phyloP scores from a whole-genome alignment of 108 stramenopile species.

The Nitzschia sp. region DNA sequence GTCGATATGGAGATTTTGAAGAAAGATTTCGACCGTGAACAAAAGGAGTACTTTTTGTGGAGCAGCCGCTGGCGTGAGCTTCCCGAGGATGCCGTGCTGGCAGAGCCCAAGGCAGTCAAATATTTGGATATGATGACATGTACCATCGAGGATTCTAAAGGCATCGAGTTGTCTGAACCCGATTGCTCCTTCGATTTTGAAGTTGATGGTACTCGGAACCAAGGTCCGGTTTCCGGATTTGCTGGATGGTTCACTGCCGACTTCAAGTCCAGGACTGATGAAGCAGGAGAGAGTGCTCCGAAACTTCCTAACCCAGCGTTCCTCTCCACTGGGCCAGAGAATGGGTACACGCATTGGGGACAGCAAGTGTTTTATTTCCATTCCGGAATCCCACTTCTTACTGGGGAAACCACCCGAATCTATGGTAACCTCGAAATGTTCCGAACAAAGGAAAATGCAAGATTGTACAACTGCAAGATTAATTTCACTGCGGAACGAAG shows the following conservation, averaged over 20 bases:
- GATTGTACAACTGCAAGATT: constrained; percentile 86
- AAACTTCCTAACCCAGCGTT: constrained; percentile 75
- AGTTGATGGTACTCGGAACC: constrained; percentile 49
- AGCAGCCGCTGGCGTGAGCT: constrained; percentile 92
- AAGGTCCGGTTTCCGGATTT: constrained; percentile 85
- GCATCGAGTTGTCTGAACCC: constrained; percentile 57
- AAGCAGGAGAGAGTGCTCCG: constrained; percentile 63
- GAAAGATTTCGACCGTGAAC: constrained; percentile 89
- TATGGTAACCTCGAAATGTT: constrained; percentile 79
- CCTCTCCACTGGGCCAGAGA: constrained; percentile 91
- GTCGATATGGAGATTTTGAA: constrained; percentile 87
- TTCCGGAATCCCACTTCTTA: constrained; percentile 66
- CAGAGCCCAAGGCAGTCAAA: constrained; percentile 76
- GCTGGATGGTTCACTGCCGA: constrained; percentile 98
- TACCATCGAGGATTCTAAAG: constrained; percentile 88
- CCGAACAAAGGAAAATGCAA: constrained; percentile 84
- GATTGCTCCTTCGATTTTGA: constrained; percentile 71
- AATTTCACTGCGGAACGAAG: constrained; percentile 46
- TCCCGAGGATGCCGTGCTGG: constrained; percentile 73
- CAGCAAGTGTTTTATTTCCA: constrained; percentile 92
- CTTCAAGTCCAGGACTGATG: constrained; percentile 84
- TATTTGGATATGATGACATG: constrained; percentile 90
- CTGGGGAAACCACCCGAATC: constrained; percentile 72
- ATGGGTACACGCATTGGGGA: constrained; percentile 98
- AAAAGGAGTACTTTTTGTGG: constrained; percentile 92